Evolutionary conservation across 805 yeast genomes (phyloP).

Genomic region (Candida tallmaniae): DNA sequence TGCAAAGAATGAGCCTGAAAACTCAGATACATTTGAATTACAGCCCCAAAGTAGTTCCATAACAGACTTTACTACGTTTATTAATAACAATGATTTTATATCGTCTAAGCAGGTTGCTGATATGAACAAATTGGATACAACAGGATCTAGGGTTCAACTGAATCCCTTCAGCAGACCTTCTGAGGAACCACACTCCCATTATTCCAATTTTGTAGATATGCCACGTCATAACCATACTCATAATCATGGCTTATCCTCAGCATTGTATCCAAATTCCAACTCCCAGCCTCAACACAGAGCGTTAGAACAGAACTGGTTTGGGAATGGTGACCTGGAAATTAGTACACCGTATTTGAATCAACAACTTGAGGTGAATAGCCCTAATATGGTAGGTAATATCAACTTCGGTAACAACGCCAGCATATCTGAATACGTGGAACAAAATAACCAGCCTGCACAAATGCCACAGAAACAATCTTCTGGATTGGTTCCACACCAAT

Average conservation of each 20-base stretch:
- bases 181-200: conserved; percentile 2
- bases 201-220: conserved; percentile 14
- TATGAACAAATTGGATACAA: no score
- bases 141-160: background rate
- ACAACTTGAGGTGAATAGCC: no score
- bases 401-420: no score
- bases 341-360: no score
- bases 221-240: conserved; percentile 11
- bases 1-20: background rate
- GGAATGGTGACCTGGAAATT: no score
- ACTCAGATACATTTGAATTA: background rate
- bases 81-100: conserved; percentile 17
- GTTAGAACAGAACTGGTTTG: no score
- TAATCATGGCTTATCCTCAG: conserved; percentile 2
- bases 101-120: conserved; percentile 9
- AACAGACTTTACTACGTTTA: conserved; percentile 17
- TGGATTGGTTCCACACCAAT: no score
- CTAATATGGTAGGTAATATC: no score
- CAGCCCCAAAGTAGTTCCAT: conserved; percentile 4
- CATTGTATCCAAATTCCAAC: conserved; percentile 5
- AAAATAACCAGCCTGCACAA: no score
- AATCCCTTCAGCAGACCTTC: background rate
- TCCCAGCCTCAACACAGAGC: conserved; percentile 4
- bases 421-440: no score
- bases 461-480: no score